Evolutionary conservation across 192 early-diverging fungal genomes (phyloP).

Genomic region (Mortierella antarctica): DNA sequence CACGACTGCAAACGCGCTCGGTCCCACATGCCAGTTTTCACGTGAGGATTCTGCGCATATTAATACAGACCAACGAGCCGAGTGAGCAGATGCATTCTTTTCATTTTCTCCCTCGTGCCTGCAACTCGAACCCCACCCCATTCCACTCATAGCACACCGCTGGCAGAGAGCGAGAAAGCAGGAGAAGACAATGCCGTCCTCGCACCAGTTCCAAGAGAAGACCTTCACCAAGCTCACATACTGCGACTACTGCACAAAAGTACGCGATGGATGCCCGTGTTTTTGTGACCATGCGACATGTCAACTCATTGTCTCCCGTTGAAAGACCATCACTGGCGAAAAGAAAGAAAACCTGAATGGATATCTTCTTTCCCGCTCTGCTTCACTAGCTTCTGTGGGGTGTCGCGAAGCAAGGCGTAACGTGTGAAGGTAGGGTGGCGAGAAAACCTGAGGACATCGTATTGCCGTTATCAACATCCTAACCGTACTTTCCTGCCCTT

Average conservation of each 20-base stretch:
- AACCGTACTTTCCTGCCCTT: not conserved
- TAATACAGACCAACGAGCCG: no score
- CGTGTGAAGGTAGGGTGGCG: slow-evolving; percentile 62
- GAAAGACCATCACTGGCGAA: not conserved
- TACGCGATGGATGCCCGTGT: not conserved
- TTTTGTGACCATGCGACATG: no score
- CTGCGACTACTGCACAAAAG: slow-evolving; percentile 73
- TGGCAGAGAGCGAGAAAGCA: not conserved
- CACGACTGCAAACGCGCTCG: no score
- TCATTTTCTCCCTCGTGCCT: no score
- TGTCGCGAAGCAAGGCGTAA: slow-evolving; percentile 70
- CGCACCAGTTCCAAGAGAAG: slow-evolving; percentile 67
- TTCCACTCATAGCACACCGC: no score
- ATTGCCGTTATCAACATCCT: not conserved
- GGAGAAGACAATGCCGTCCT: not conserved
- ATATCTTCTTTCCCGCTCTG: not conserved
- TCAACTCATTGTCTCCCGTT: no score
- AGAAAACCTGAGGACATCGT: not conserved
- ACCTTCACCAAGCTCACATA: slow-evolving; percentile 73
- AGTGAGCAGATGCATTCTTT: no score
- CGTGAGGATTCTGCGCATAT: no score
- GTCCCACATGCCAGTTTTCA: no score
- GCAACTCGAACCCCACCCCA: no score
- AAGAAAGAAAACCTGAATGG: no score
- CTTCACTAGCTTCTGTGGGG: slow-evolving; percentile 72